Base-by-base conservation (phyloP, 345 rosid genomes). In the Eucalyptus cloeziana region DNA sequence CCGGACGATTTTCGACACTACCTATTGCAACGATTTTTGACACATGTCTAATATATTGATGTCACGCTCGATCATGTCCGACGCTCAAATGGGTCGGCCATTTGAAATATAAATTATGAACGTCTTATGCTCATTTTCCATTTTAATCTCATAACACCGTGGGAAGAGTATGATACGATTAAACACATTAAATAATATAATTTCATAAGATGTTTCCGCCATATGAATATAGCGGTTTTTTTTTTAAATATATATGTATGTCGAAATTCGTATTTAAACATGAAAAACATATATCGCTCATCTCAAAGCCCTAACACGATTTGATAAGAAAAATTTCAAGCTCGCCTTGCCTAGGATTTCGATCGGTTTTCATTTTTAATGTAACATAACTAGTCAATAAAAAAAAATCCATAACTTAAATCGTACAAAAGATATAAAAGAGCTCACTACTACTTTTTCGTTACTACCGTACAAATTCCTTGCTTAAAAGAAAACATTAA, bases 311-410 rank as follows among this genome's bases (percentile, higher is more conserved):
- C 4, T 16, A 7, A 30, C 3, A 5, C 2, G 1, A 16, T 15
- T 8, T 67, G 43, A 69, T 7, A 5, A 2, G 19, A 24, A 15
- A 69, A 19, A 8, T 31, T 69, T 4, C 22, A 16, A 16, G 24
- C 80, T 15, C 3, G 0, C 7, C 1, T 5, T 69, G 1, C 4
- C 1, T 8, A 0, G 11, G 16, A 3, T 4, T 4, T 9, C 1
- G 3, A n/a, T 31, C 10, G 5, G 21, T 14, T 31, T 67, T 67
- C 40, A 15, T 67, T 31, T n/a, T 67, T 7, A 9, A 0, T 0
- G 0, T 0, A 67, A 7, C 9, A n/a, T 31, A 15, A 67, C 33
- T 14, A 15, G 22, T 69, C 3, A 7, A 31, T 67, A 67, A 67
- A 16, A 16, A 16, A 67, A 8, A 67, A 15, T 15, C 22, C 10